A percentile compares a stretch with the other conserved stretches of the same genome.
Evolutionary conservation across 1,284 basidiomycete species (phyloP).

Genomic region (Agroathelia rolfsii): DNA sequence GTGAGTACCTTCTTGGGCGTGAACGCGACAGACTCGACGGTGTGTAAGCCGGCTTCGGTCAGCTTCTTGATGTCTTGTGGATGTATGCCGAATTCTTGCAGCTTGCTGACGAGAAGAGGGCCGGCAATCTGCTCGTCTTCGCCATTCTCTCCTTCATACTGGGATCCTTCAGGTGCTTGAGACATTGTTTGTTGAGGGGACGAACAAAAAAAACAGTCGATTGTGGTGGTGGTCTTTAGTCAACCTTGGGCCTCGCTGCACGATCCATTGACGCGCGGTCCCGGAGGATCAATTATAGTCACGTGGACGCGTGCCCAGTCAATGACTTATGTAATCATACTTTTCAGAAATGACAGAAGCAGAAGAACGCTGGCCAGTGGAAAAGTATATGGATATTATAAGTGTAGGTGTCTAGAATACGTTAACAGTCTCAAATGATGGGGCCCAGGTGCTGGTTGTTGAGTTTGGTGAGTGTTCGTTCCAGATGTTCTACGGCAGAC

Average conservation of each 20-base stretch:
- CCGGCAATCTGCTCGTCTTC: constrained; percentile 58
- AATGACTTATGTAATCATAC: too few species aligned
- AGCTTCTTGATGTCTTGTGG: constrained; percentile 94
- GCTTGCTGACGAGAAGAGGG: constrained; percentile 75
- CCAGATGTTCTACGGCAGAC: constrained; percentile 61
- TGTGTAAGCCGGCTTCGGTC: constrained; percentile 86
- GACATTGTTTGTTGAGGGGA: constrained; percentile 22
- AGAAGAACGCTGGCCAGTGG: too few species aligned
- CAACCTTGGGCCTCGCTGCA: too few species aligned
- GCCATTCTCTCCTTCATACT: constrained; percentile 40
- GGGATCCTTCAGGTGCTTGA: constrained; percentile 37
- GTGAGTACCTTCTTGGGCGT: constrained; percentile 93
- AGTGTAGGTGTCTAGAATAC: too few species aligned
- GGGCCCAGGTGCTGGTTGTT: too few species aligned
- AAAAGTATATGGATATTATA: too few species aligned
- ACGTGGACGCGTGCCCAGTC: constrained; percentile 11
- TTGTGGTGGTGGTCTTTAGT: too few species aligned
- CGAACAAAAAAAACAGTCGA: constrained; percentile 4
- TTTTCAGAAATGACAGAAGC: too few species aligned
- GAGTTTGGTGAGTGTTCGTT: constrained; percentile 44
- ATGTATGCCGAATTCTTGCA: constrained; percentile 87
- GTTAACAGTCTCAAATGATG: too few species aligned
- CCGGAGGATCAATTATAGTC: too few species aligned
- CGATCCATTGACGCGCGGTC: too few species aligned
- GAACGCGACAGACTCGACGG: constrained; percentile 93